These are phyloP conservation scores for Oryza glaberrima DNA, from an alignment of 176 grass and related monocot genomes.

Conservation along the genomic window DNA sequence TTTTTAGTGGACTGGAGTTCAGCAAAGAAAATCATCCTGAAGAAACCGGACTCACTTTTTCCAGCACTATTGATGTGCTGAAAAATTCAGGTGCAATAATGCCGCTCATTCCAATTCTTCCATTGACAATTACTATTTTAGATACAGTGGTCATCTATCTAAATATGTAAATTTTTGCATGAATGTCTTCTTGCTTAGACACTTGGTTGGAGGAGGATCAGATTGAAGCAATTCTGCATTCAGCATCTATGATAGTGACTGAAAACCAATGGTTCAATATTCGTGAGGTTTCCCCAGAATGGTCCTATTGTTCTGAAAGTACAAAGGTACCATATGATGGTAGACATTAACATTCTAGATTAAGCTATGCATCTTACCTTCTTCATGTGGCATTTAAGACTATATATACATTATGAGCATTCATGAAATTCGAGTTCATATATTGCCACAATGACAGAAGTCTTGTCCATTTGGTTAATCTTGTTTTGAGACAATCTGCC, in stretches of 20 bases:
- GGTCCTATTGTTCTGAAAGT: constrained; percentile 74
- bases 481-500: background rate
- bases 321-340: constrained; percentile 70
- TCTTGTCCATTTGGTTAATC: background rate
- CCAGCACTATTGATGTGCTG: constrained; percentile 58
- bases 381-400: constrained; percentile 20
- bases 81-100: constrained; percentile 64
- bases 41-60: constrained; percentile 34
- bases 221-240: constrained; percentile 47
- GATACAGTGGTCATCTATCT: constrained; percentile 18
- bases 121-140: constrained; percentile 29
- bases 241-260: constrained; percentile 39
- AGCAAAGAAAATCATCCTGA: constrained; percentile 36
- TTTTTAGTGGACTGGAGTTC: constrained; percentile 41
- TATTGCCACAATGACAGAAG: background rate
- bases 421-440: constrained; percentile 17
- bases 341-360: constrained; percentile 17
- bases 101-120: constrained; percentile 9
- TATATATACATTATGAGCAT: background rate
- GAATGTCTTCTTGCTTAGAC: constrained; percentile 46
- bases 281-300: constrained; percentile 78
- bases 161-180: constrained; percentile 19
- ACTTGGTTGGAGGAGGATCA: constrained; percentile 71
- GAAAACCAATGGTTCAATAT: constrained; percentile 59
- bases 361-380: constrained; percentile 5